Conservation (phyloP, 805 yeast species). For the Ogataea populi-albae region DNA sequence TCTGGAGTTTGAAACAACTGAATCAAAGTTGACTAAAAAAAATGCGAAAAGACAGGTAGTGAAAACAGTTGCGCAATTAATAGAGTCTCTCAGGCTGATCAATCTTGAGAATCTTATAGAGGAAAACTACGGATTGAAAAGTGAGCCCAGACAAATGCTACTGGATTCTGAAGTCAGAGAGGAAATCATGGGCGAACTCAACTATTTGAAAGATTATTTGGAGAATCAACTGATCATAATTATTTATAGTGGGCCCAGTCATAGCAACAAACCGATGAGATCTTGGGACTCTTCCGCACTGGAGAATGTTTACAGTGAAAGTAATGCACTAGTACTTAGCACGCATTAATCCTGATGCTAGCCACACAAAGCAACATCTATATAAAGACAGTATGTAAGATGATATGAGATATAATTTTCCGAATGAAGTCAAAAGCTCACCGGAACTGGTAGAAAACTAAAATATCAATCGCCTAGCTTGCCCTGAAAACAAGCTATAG, state of each 20-base stretch:
- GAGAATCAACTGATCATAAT: slow-evolving; percentile 9
- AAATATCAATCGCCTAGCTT: neutral
- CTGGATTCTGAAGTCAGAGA: slow-evolving; percentile 14
- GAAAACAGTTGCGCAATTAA: slow-evolving; percentile 12
- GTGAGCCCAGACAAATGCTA: slow-evolving; percentile 21
- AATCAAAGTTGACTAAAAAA: neutral
- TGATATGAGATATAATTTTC: slow-evolving; percentile 4
- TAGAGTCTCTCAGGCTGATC: slow-evolving; percentile 17
- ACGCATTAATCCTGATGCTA: no score
- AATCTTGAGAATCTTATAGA: slow-evolving; percentile 19
- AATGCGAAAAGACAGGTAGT: slow-evolving; percentile 2
- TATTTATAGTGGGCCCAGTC: slow-evolving; percentile 4
- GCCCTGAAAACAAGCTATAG: slow-evolving; percentile 5
- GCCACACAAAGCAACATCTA: no score
- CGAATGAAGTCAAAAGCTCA: no score
- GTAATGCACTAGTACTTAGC: no score
- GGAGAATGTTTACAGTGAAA: slow-evolving; percentile 5
- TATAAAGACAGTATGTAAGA: slow-evolving; percentile 7
- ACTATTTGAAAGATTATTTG: slow-evolving; percentile 8
- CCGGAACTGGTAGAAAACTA: no score
- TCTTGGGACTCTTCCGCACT: slow-evolving; percentile 2
- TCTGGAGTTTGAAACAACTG: slow-evolving; percentile 13
- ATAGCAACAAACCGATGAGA: slow-evolving; percentile 1
- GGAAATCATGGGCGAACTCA: slow-evolving; percentile 14
- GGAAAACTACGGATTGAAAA: slow-evolving; percentile 16